These are phyloP conservation scores for Fusarium goolgardi DNA, from an alignment of 2,329 filamentous ascomycete species.

Conservation along the genomic window DNA sequence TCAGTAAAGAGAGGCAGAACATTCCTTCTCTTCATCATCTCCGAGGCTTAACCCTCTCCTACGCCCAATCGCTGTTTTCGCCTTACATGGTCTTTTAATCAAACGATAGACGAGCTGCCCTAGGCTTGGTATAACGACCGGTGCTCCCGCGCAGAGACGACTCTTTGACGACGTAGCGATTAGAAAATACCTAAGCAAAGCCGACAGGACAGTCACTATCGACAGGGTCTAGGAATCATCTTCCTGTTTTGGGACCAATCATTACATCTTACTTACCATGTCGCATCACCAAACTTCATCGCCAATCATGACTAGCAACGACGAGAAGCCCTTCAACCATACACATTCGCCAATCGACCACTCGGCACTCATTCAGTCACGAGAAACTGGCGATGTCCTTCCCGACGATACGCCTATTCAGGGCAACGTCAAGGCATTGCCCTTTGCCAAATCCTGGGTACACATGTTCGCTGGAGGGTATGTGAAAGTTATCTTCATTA, in stretches of 20 bases:
- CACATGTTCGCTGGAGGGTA: constrained; percentile 94
- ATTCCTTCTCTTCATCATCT: constrained; percentile 17
- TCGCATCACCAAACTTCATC: constrained; percentile 47
- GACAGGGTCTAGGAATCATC: background rate
- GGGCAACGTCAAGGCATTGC: constrained; percentile 55
- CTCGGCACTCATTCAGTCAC: constrained; percentile 65
- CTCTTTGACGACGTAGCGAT: constrained; percentile 7
- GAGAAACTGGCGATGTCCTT: constrained; percentile 69
- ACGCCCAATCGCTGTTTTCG: background rate
- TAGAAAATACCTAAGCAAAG: constrained; percentile 5
- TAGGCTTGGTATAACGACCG: constrained; percentile 1
- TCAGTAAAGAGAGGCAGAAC: background rate
- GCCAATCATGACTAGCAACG: constrained; percentile 48
- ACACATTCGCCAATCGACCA: constrained; percentile 50
- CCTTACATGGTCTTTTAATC: constrained; percentile 1
- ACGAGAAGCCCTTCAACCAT: constrained; percentile 50
- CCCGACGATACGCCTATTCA: constrained; percentile 56
- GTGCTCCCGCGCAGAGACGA: constrained; percentile 12
- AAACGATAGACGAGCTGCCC: constrained; percentile 12
- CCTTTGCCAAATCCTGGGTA: constrained; percentile 83
- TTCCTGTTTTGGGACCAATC: background rate
- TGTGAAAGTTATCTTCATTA: constrained; percentile 46
- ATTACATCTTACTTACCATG: constrained; percentile 44
- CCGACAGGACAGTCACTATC: background rate
- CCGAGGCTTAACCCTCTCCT: constrained; percentile 1